phyloP scores from a whole-genome alignment of 2,329 filamentous ascomycete species.

The Helicocarpus griseus region DNA sequence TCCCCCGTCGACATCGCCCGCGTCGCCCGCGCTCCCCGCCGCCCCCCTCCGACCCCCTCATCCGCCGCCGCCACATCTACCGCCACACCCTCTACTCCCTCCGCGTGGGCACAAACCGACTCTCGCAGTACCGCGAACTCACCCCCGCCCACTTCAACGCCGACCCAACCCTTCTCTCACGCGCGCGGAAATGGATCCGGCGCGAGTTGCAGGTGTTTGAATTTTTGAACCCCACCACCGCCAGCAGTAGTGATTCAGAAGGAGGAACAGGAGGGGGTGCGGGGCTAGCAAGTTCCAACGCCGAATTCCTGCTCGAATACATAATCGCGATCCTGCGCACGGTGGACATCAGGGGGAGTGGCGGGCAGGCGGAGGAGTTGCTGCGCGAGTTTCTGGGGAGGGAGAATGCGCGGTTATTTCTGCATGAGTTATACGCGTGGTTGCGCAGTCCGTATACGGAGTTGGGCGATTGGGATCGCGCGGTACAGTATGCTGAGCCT shows the following conservation, averaged over 20 bases:
- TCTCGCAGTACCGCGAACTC: constrained; percentile 67
- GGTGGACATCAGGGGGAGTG: constrained; percentile 69
- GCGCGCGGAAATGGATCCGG: constrained; percentile 71
- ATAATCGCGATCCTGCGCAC: constrained; percentile 74
- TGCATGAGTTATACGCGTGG: constrained; percentile 79
- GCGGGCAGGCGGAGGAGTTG: constrained; percentile 69
- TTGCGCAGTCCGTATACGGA: constrained; percentile 67
- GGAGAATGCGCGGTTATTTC: constrained; percentile 61
- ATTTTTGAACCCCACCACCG: constrained; percentile 37
- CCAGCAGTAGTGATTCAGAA: constrained; percentile 14
- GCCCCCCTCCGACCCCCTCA: constrained; percentile 36
- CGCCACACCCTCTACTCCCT: constrained; percentile 61
- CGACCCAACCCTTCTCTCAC: constrained; percentile 59
- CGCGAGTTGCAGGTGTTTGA: constrained; percentile 75
- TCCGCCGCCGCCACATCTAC: constrained; percentile 64
- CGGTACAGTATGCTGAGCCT: constrained; percentile 58
- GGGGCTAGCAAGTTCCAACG: constrained; percentile 56
- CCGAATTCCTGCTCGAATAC: constrained; percentile 80
- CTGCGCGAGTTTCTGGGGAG: constrained; percentile 68
- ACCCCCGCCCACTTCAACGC: constrained; percentile 55
- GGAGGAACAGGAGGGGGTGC: constrained; percentile 12
- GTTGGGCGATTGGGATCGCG: constrained; percentile 67
- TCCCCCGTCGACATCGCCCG: constrained; percentile 12
- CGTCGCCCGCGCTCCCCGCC: constrained; percentile 18
- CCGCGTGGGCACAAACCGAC: constrained; percentile 70